Conservation (phyloP, 2,329 filamentous ascomycete species). For the Xylariaceae sp. region DNA sequence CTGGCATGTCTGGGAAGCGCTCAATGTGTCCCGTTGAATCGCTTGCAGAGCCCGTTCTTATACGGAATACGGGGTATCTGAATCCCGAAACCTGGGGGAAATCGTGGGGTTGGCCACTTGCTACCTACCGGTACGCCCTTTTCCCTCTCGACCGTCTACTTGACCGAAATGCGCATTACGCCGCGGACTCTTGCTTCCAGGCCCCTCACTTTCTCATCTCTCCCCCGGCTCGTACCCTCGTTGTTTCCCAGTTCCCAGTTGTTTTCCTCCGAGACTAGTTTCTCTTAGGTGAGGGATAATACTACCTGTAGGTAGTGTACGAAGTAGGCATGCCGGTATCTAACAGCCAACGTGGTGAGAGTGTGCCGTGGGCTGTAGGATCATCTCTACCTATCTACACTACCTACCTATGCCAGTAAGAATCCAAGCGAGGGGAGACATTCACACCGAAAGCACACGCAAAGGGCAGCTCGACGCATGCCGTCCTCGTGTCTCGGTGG, state of each 20-base stretch:
- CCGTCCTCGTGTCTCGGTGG: too few relatives aligned
- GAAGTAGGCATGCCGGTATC: too few relatives aligned
- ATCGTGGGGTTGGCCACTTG: slow-evolving; percentile 14
- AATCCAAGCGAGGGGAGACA: too few relatives aligned
- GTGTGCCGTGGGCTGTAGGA: too few relatives aligned
- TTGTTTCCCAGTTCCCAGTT: neutral
- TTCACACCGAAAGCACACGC: too few relatives aligned
- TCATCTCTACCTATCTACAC: too few relatives aligned
- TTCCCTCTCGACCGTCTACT: neutral
- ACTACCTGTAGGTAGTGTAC: too few relatives aligned
- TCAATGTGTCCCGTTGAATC: too few relatives aligned
- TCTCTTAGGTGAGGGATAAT: neutral
- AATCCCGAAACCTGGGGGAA: slow-evolving; percentile 11
- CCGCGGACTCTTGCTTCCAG: neutral
- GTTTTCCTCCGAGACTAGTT: slow-evolving; percentile 5
- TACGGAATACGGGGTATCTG: slow-evolving; percentile 9
- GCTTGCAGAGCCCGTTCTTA: neutral
- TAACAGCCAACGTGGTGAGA: too few relatives aligned
- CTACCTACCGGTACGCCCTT: neutral
- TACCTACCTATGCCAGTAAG: too few relatives aligned
- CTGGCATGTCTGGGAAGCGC: too few relatives aligned
- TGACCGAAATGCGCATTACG: neutral
- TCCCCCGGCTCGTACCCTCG: neutral
- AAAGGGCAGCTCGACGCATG: too few relatives aligned
- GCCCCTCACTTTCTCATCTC: neutral